These are phyloP conservation scores for Quercus agrifolia DNA, from an alignment of 306 rosid species.

Conservation along the genomic window DNA sequence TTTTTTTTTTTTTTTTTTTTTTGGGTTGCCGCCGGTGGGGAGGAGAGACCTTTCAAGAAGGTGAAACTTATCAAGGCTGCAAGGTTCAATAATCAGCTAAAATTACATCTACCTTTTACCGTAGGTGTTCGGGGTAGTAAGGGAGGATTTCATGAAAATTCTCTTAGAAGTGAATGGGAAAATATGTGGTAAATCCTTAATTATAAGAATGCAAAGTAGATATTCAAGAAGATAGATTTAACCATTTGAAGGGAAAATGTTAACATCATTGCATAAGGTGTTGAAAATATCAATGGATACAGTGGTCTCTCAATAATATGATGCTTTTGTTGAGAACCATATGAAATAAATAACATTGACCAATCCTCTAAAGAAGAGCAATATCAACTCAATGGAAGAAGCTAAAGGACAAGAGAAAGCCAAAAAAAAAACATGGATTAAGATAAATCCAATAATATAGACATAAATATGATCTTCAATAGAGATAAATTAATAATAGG, in stretches of 20 bases:
- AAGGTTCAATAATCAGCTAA: no score
- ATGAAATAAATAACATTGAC: slow-evolving; percentile 8
- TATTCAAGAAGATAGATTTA: neutral
- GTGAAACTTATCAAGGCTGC: neutral
- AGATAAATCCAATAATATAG: neutral
- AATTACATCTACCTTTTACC: no score
- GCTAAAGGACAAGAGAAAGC: neutral
- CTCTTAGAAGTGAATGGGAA: neutral
- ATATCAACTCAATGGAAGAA: slow-evolving; percentile 21
- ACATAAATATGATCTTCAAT: neutral
- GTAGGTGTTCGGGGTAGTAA: no score
- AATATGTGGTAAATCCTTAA: neutral
- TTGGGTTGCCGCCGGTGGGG: no score
- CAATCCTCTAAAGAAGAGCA: slow-evolving; percentile 15
- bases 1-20: no score
- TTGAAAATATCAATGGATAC: neutral
- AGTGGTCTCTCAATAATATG: neutral
- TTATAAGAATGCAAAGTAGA: neutral
- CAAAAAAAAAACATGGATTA: neutral
- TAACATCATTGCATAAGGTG: neutral
- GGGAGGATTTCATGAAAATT: neutral
- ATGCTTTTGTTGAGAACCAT: slow-evolving; percentile 3
- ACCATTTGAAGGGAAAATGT: neutral
- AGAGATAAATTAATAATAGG: no score
- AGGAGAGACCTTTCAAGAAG: neutral